These are phyloP conservation scores for Arabidopsis suecica DNA, from an alignment of 345 rosid species.

Conservation along the genomic window DNA sequence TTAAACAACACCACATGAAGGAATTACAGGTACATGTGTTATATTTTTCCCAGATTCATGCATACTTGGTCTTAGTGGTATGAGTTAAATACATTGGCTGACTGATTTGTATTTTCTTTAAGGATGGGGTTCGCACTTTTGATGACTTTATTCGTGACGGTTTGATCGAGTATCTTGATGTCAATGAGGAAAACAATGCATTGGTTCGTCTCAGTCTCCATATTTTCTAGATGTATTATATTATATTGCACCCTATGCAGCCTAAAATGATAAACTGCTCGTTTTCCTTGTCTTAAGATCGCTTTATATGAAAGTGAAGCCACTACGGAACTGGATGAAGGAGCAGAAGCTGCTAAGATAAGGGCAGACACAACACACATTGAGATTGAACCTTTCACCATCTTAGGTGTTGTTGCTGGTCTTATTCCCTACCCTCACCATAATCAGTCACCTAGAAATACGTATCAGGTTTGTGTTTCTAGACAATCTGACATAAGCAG, in stretches of 20 bases:
- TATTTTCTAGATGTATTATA: constrained; percentile 6
- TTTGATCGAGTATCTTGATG: constrained; percentile 92
- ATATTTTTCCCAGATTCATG: constrained; percentile 7
- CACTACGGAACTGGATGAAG: constrained; percentile 33
- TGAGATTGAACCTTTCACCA: constrained; percentile 96
- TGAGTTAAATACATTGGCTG: constrained; percentile 15
- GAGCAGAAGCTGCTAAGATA: constrained; percentile 7
- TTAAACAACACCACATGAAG: constrained; percentile 89
- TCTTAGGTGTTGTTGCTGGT: constrained; percentile 96
- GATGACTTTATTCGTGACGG: constrained; percentile 93
- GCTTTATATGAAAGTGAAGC: constrained; percentile 89
- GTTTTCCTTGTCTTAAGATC: constrained; percentile 58
- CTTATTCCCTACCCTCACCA: constrained; percentile 97
- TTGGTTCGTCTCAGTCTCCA: constrained; percentile 59
- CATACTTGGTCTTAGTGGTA: constrained; percentile 25
- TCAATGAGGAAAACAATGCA: constrained; percentile 96
- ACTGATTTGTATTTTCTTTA: constrained; percentile 41
- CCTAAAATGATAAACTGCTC: constrained; percentile 21
- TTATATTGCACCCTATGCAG: constrained; percentile 14
- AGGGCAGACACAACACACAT: constrained; percentile 76
- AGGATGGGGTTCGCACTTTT: constrained; percentile 91
- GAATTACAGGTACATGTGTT: constrained; percentile 69
- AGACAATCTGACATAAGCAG: constrained; percentile 32
- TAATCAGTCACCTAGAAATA: constrained; percentile 98
- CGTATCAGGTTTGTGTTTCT: constrained; percentile 73